Conservation (phyloP, 768 basidiomycete genomes). For the Psilocybe subaeruginosa region DNA sequence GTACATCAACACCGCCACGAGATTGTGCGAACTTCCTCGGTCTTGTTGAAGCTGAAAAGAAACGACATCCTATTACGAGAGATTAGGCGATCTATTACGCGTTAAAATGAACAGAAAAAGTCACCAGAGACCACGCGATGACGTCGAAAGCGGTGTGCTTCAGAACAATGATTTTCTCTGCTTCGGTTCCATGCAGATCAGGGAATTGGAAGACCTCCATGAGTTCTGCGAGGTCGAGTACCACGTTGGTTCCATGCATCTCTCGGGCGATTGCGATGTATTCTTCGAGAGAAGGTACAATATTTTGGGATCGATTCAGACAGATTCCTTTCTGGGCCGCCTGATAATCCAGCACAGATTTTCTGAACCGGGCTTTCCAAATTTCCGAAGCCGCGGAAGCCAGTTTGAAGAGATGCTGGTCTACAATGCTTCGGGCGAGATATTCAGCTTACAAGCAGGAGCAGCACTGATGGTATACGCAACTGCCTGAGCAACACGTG, state of each 20-base stretch:
- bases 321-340: constrained; percentile 34
- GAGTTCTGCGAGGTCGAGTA: constrained; percentile 56
- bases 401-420: constrained; percentile 33
- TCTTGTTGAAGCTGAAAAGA: constrained; percentile 53
- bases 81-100: background rate
- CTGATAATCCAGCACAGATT: constrained; percentile 35
- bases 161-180: constrained; percentile 26
- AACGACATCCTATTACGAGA: constrained; percentile 52
- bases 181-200: constrained; percentile 22
- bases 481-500: constrained; percentile 41
- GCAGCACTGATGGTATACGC: constrained; percentile 21
- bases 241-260: constrained; percentile 49
- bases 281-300: constrained; percentile 44
- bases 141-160: constrained; percentile 49
- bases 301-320: constrained; percentile 24
- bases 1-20: constrained; percentile 52
- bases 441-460: background rate
- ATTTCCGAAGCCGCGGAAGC: constrained; percentile 31
- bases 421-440: constrained; percentile 7
- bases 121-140: constrained; percentile 56
- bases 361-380: constrained; percentile 47
- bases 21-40: constrained; percentile 39
- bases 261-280: constrained; percentile 51
- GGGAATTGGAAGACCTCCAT: constrained; percentile 47
- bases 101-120: constrained; percentile 15